Conservation (phyloP, 2,329 filamentous ascomycete species). For the Dryadomyces quercivorus region DNA sequence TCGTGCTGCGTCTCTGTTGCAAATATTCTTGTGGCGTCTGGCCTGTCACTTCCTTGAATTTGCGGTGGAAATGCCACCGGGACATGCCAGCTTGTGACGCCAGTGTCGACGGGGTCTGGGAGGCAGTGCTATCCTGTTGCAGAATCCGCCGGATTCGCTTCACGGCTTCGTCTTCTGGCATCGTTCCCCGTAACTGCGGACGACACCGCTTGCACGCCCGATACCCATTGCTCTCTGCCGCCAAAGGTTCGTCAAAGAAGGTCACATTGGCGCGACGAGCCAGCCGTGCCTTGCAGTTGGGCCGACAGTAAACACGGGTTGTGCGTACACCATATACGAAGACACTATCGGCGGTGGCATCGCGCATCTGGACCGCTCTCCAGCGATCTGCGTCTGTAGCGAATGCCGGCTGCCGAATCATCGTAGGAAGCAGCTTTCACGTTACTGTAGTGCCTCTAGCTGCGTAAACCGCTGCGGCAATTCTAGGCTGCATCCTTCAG, state of each 20-base stretch:
- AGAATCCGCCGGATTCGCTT: constrained; percentile 22
- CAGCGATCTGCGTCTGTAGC: constrained; percentile 19
- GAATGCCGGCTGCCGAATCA: background rate
- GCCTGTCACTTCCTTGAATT: constrained; percentile 43
- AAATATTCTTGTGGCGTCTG: constrained; percentile 29
- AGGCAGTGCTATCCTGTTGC: constrained; percentile 7
- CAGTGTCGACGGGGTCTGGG: constrained; percentile 17
- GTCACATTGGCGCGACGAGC: constrained; percentile 47
- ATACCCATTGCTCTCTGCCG: constrained; percentile 36
- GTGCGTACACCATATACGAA: constrained; percentile 33
- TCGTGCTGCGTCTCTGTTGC: background rate
- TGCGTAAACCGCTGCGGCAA: too few species aligned
- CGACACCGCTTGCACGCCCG: constrained; percentile 47
- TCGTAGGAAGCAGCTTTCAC: background rate
- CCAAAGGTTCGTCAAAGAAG: constrained; percentile 34
- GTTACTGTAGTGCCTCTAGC: too few species aligned
- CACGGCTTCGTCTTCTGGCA: constrained; percentile 30
- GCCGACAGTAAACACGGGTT: constrained; percentile 45
- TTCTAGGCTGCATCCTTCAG: too few species aligned
- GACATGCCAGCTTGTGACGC: constrained; percentile 38
- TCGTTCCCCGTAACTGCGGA: constrained; percentile 25
- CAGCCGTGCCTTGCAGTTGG: constrained; percentile 46
- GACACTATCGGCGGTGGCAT: constrained; percentile 22
- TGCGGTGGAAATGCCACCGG: constrained; percentile 45
- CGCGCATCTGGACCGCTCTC: constrained; percentile 22